Percentiles rank a stretch among this genome's conserved stretches.
Evolutionary conservation across 73 alveolate species (phyloP).

Genomic region (Paramecium sonneborni): DNA sequence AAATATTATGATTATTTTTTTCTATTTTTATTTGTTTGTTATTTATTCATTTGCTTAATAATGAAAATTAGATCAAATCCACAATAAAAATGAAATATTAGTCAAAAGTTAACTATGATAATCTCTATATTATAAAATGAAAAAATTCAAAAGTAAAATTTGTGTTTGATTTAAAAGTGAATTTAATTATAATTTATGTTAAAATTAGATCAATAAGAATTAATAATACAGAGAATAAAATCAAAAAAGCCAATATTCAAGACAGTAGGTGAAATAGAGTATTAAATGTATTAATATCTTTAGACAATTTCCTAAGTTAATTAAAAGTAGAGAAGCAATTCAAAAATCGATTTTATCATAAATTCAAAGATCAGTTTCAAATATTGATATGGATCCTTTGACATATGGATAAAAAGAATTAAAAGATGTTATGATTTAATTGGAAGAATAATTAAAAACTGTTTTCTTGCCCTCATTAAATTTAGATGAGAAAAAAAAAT

Average conservation of each 20-base stretch:
- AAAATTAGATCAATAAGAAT: conserved; percentile 19
- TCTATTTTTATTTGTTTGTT: too few species aligned
- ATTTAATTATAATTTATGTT: background rate
- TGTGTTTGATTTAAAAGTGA: background rate
- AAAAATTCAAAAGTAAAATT: background rate
- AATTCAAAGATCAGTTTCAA: background rate
- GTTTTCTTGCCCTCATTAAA: background rate
- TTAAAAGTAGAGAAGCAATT: background rate
- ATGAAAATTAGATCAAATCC: too few species aligned
- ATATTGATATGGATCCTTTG: conserved; percentile 13
- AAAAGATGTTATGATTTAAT: background rate
- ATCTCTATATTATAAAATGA: background rate
- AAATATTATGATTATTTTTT: too few species aligned
- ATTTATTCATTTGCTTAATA: too few species aligned
- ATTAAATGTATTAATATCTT: background rate
- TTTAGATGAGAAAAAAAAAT: background rate
- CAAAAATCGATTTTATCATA: conserved; percentile 12
- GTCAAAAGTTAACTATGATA: too few species aligned
- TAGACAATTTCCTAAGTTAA: background rate
- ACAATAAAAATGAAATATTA: too few species aligned
- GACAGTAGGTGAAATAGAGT: conserved; percentile 27
- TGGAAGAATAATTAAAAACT: conserved; percentile 32
- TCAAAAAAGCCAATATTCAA: conserved; percentile 21
- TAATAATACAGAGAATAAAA: background rate
- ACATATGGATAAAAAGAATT: conserved; percentile 19